phyloP scores from a whole-genome alignment of 495 filamentous ascomycete genomes.

The Rhizodiscina lignyota region DNA sequence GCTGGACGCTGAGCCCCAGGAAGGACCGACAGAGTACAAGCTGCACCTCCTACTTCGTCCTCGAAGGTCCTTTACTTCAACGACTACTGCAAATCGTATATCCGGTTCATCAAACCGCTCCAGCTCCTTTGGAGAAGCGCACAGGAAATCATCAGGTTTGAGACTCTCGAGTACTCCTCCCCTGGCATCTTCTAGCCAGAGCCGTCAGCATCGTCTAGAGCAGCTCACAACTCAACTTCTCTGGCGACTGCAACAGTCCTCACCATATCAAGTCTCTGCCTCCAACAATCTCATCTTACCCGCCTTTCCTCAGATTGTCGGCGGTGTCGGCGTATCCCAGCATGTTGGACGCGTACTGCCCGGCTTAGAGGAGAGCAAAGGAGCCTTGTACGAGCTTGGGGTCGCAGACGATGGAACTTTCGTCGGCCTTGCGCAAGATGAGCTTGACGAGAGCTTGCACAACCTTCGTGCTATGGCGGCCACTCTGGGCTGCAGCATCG shows the following conservation, averaged over 20 bases:
- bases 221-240: conserved; percentile 88
- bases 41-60: conserved; percentile 76
- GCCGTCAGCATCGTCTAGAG: conserved; percentile 67
- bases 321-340: too few species aligned
- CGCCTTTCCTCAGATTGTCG: conserved; percentile 53
- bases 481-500: conserved; percentile 77
- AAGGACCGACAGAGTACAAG: conserved; percentile 92
- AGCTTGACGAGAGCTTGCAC: conserved; percentile 75
- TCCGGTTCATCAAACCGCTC: conserved; percentile 45
- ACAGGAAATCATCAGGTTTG: conserved; percentile 5
- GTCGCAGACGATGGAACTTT: conserved; percentile 89
- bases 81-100: conserved; percentile 42
- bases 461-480: conserved; percentile 80
- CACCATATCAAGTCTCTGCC: conserved; percentile 70
- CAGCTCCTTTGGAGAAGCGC: conserved; percentile 7
- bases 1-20: conserved; percentile 79
- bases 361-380: conserved; percentile 80
- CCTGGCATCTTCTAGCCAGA: conserved; percentile 33
- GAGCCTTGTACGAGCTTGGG: conserved; percentile 91
- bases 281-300: conserved; percentile 55
- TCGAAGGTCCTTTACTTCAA: conserved; percentile 50
- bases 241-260: conserved; percentile 91
- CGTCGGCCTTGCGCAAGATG: conserved; percentile 76
- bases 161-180: conserved; percentile 13
- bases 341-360: conserved; percentile 25